These are phyloP conservation scores for Arthroderma sp. DNA, from an alignment of 2,329 filamentous ascomycete species.

Conservation along the genomic window DNA sequence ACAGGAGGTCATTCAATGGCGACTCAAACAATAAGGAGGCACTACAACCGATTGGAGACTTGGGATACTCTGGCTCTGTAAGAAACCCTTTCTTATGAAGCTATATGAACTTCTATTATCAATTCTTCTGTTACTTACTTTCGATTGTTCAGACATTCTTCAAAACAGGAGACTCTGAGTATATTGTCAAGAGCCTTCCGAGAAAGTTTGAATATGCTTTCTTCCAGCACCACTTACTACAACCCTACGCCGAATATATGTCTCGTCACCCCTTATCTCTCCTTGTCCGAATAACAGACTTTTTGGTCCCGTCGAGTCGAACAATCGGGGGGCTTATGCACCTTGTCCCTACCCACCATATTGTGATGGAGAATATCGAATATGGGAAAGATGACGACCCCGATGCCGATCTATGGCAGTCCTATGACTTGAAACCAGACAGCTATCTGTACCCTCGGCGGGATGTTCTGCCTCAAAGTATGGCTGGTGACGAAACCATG, in stretches of 20 bases:
- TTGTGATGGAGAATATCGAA: slow-evolving; percentile 66
- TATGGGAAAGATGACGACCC: slow-evolving; percentile 42
- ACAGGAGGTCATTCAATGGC: slow-evolving; percentile 39
- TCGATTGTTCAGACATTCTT: slow-evolving; percentile 47
- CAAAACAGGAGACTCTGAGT: slow-evolving; percentile 51
- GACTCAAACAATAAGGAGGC: slow-evolving; percentile 27
- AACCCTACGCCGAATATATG: slow-evolving; percentile 54
- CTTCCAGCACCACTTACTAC: slow-evolving; percentile 53
- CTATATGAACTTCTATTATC: neutral
- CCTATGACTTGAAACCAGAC: slow-evolving; percentile 60
- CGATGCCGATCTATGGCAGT: slow-evolving; percentile 45
- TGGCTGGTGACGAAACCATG: slow-evolving; percentile 53
- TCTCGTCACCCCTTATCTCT: slow-evolving; percentile 45
- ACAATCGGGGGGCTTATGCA: slow-evolving; percentile 50
- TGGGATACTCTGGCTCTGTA: slow-evolving; percentile 61
- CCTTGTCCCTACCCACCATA: slow-evolving; percentile 54
- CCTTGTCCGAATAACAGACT: slow-evolving; percentile 58
- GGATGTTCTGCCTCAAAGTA: slow-evolving; percentile 51
- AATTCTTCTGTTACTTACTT: neutral
- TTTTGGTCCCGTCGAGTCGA: slow-evolving; percentile 43
- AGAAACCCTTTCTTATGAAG: slow-evolving; percentile 6
- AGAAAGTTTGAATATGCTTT: slow-evolving; percentile 57
- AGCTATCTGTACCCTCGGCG: slow-evolving; percentile 66
- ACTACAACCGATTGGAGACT: slow-evolving; percentile 49
- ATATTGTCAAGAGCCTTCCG: slow-evolving; percentile 58